These are phyloP conservation scores for Berberis thunbergii DNA, from an alignment of 164 flowering plant species.

Conservation along the genomic window DNA sequence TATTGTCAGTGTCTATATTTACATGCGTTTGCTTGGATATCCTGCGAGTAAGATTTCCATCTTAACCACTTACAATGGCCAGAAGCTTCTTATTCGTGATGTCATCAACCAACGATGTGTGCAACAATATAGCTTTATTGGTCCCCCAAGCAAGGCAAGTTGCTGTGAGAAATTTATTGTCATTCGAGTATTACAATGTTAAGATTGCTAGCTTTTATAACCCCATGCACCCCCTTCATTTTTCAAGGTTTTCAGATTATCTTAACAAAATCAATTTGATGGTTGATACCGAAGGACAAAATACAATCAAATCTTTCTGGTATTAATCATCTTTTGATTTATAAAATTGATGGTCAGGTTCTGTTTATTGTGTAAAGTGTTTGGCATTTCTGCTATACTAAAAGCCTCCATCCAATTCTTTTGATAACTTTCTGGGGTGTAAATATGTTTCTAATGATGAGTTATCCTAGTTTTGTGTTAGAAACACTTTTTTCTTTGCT, in stretches of 20 bases:
- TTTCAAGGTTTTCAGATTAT: not conserved
- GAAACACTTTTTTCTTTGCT: too few species aligned
- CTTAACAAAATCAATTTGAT: not conserved
- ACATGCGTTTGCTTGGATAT: constrained; percentile 89
- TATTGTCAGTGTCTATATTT: constrained; percentile 84
- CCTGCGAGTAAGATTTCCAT: constrained; percentile 94
- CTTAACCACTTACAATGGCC: constrained; percentile 96
- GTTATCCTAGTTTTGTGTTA: not conserved
- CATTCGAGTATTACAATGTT: not conserved
- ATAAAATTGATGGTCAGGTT: too few species aligned
- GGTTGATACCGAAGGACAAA: too few species aligned
- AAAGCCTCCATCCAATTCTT: too few species aligned
- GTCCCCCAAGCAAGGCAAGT: constrained; percentile 81
- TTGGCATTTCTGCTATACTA: too few species aligned
- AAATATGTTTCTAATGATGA: too few species aligned
- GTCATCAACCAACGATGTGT: constrained; percentile 73
- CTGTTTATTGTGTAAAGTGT: too few species aligned
- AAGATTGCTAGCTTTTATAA: not conserved
- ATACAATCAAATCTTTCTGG: too few species aligned
- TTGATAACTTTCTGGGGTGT: too few species aligned
- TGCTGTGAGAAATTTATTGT: not conserved
- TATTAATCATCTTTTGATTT: too few species aligned
- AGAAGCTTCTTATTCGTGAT: constrained; percentile 95
- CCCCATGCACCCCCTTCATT: not conserved
- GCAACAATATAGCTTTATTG: constrained; percentile 58